Base-by-base conservation (phyloP, 1,284 basidiomycete genomes). In the Papiliotrema laurentii region DNA sequence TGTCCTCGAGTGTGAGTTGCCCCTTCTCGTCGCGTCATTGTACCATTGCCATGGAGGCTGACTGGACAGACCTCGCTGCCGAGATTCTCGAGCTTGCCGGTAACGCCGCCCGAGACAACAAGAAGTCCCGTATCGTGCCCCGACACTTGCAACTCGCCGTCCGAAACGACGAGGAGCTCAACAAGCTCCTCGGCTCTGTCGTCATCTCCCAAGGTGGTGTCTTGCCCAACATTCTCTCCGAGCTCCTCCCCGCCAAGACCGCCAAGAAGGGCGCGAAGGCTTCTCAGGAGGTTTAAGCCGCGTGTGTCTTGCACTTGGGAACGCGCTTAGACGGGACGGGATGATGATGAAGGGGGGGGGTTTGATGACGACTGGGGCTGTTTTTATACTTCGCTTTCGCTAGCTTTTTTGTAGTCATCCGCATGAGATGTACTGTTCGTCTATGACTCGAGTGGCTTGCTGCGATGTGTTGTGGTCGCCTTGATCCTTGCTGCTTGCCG, bases 141-240 rank as follows among this genome's bases (percentile, higher is more conserved):
- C 83, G 89, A 71, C 89, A 92, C 75, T 73, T 92, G 51, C 88
- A 91, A 72, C 85, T 92, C 55, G 89, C 89, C 60, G 89, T 93
- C 75, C 81, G 88, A 60, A 89, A 89, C 73, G 87, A 89, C 54
- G 86, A 89, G 64, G 86, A 89, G 83, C 63, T 75, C 51, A 69
- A 58, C 63, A 64, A 60, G 55, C 58, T 66, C 53, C 52, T 92
- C 41, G 88, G 89, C 43, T 80, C 83, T 61, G 89, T 91, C 57
- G 84, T 88, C 68, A 91, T 92, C 77, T 88, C 85, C 22, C 88
- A 92, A 68, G 89, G 89, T 77, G 89, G 89, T 83, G 89, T 92
- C 50, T 83, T 92, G 37, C 89, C 89, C 45, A 76, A 76, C 68
- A 84, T 84, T 50, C 78, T 80, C 64, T 76, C 80, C 61, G 81